Evolutionary conservation across 1,139 yeast species (phyloP), one percentile per base, ranked within the genome.

Genomic region (Debaryomyces coudertii): DNA sequence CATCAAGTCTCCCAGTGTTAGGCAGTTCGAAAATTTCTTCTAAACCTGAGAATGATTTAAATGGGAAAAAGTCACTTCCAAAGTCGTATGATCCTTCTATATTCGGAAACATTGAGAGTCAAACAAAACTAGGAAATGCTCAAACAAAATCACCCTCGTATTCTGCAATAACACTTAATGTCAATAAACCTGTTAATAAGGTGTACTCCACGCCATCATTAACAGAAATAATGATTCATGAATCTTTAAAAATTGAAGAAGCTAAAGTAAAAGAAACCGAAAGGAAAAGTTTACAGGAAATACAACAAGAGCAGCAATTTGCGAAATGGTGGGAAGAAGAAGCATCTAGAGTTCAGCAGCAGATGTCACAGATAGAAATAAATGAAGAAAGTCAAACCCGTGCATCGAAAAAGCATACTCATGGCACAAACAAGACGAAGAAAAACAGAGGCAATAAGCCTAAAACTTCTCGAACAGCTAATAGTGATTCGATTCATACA

Each of bases 261-360:
- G 58, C 62, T 1, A 63, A 65, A 35, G 53, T 60, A n/a, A 67
- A 61, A 47, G 69, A 61, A 28, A 40, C 39, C 1, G 68, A 66
- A 42, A 53, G 63, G 30, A 76, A 68, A 50, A 76, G 86, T 2
- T 66, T 88, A 33, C 80, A 77, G 35, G 95, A 88, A 51, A 78
- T 87, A 43, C 90, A 84, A 62, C 83, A 83, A 54, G 95, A 88
- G 55, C 89, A 87, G 57, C 90, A 84, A 58, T 88, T 88, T 67
- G 87, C 83, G 15, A 73, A 68, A 50, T 88, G 96, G 96, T 88
- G 95, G 92, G 85, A 79, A 41, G 82, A 80, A 53, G 95, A 88
- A 57, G 73, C 87, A 33, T 70, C 70, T 16, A 68, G 79, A 41
- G 86, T 83, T 7, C 90, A 85, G 58, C 62, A 60, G 43, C 78